Conservation (phyloP, 352 stramenopile genomes). For the Phytophthora nicotianae region DNA sequence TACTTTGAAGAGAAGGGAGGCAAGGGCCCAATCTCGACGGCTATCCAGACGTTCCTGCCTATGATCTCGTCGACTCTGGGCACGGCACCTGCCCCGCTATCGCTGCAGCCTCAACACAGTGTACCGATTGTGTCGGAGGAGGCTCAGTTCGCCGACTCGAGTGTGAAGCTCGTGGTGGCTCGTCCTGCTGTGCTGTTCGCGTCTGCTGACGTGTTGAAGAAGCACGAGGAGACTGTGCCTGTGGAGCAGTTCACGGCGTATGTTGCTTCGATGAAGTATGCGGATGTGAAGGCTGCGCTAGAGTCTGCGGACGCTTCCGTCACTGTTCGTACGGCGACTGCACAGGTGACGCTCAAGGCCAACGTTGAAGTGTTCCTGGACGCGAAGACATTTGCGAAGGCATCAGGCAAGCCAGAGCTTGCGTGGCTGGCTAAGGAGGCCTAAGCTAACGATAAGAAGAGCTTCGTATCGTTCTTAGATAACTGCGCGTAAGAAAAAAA, state of each 20-base stretch:
- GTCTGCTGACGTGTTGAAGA: slow-evolving; percentile 45
- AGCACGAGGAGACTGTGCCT: slow-evolving; percentile 42
- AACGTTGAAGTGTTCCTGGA: slow-evolving; percentile 79
- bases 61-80: slow-evolving; percentile 67
- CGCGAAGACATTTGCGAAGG: slow-evolving; percentile 65
- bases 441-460: neutral
- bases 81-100: slow-evolving; percentile 60
- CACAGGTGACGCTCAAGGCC: slow-evolving; percentile 53
- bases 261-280: slow-evolving; percentile 82
- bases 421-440: slow-evolving; percentile 49
- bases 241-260: slow-evolving; percentile 64
- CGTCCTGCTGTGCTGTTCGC: slow-evolving; percentile 81
- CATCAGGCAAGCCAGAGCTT: slow-evolving; percentile 43
- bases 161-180: slow-evolving; percentile 65
- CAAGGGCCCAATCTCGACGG: slow-evolving; percentile 54
- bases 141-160: slow-evolving; percentile 72
- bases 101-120: slow-evolving; percentile 61
- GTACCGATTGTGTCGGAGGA: slow-evolving; percentile 79
- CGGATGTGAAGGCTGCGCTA: slow-evolving; percentile 70
- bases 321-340: slow-evolving; percentile 49
- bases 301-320: slow-evolving; percentile 39
- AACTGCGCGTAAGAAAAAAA: slow-evolving; percentile 20
- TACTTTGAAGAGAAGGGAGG: slow-evolving; percentile 90
- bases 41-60: slow-evolving; percentile 60
- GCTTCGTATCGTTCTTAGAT: slow-evolving; percentile 15